Conservation (phyloP, 352 stramenopile species). For the Globisporangium iwayamae region DNA sequence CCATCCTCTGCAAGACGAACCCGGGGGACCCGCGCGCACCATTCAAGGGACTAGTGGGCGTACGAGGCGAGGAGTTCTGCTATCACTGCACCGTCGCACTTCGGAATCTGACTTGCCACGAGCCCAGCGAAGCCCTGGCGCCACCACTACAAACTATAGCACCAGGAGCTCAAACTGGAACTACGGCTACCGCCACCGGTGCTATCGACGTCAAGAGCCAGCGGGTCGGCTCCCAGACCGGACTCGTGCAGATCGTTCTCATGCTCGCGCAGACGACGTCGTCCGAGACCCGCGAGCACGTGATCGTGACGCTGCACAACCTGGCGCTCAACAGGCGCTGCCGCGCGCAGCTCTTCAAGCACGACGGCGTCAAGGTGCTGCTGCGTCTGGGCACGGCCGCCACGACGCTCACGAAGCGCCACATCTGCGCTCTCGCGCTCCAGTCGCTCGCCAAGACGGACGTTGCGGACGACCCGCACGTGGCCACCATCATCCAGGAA, state of each 20-base stretch:
- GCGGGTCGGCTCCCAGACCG: constrained; percentile 45
- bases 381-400: constrained; percentile 45
- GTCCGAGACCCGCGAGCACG: constrained; percentile 60
- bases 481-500: constrained; percentile 64
- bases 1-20: constrained; percentile 43
- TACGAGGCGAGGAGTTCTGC: constrained; percentile 66
- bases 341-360: constrained; percentile 64
- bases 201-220: constrained; percentile 53
- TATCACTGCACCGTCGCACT: constrained; percentile 62
- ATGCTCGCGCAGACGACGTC: constrained; percentile 41
- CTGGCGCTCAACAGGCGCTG: constrained; percentile 49
- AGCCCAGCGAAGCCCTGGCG: constrained; percentile 12
- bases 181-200: no score
- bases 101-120: constrained; percentile 60
- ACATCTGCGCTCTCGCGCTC: constrained; percentile 61
- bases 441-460: constrained; percentile 53
- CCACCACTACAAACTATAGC: neutral
- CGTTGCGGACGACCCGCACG: constrained; percentile 36
- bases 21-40: constrained; percentile 34
- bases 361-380: constrained; percentile 75
- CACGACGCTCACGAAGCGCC: constrained; percentile 45
- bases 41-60: constrained; percentile 54
- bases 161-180: neutral
- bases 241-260: constrained; percentile 55
- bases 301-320: constrained; percentile 67